Evolutionary conservation across 2,329 filamentous ascomycete genomes (phyloP).

Genomic region (Penicillium brevicompactum): DNA sequence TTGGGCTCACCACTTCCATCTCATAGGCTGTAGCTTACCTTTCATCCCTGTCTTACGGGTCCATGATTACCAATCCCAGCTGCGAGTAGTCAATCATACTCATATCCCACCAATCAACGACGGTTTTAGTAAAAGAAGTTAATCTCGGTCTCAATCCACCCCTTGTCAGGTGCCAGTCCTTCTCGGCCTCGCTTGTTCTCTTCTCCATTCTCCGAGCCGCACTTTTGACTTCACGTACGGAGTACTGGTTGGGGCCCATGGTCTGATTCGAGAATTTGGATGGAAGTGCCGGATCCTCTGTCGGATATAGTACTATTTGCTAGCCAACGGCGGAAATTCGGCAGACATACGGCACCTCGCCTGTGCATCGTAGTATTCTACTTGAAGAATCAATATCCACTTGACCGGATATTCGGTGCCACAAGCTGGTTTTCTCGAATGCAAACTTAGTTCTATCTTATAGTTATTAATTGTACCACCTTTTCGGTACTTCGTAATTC

Average conservation of each 20-base stretch:
- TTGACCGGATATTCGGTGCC: too few species aligned
- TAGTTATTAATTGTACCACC: neutral
- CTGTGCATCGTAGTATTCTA: neutral
- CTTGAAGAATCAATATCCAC: neutral
- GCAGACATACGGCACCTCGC: neutral
- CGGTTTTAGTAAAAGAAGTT: neutral
- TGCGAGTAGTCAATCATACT: neutral
- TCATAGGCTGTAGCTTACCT: too few species aligned
- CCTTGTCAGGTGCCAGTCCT: conserved; percentile 14
- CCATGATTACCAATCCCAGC: neutral
- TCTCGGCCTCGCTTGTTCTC: conserved; percentile 17
- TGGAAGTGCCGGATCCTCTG: neutral
- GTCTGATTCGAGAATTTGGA: neutral
- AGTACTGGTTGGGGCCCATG: neutral
- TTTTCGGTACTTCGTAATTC: too few species aligned
- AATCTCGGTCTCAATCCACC: conserved; percentile 4
- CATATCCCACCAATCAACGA: conserved; percentile 1
- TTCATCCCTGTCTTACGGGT: neutral
- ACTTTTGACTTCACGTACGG: conserved; percentile 13
- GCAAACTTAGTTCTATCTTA: neutral
- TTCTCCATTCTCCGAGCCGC: conserved; percentile 18
- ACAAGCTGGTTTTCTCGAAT: neutral
- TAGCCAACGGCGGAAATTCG: neutral
- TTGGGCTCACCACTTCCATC: too few species aligned
- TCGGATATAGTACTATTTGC: neutral